phyloP scores from a whole-genome alignment of 345 rosid genomes.

The Melaleuca alternifolia region DNA sequence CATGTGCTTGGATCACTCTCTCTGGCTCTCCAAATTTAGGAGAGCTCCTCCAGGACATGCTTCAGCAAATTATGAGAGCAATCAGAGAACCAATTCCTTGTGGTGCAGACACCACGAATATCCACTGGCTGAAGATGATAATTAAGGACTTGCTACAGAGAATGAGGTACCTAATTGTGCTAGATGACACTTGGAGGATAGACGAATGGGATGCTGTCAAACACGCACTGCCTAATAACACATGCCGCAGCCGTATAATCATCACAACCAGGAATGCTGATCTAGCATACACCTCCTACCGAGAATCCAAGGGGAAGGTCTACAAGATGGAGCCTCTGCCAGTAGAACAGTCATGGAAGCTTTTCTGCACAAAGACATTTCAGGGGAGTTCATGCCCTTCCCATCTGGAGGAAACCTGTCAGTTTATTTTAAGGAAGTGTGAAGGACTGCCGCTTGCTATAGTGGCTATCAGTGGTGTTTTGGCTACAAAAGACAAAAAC shows the following conservation, averaged over 20 bases:
- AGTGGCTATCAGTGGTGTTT: conserved; percentile 34
- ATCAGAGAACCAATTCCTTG: conserved; percentile 13
- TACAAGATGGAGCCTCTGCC: conserved; percentile 17
- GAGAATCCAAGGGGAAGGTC: conserved; percentile 16
- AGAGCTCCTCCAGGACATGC: conserved; percentile 7
- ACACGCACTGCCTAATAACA: conserved; percentile 14
- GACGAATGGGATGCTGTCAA: conserved; percentile 27
- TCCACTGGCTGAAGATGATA: neutral
- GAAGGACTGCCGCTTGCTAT: conserved; percentile 38
- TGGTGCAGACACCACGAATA: conserved; percentile 10
- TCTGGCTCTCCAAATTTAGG: conserved; percentile 12
- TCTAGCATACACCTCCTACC: conserved; percentile 8
- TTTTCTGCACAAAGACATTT: conserved; percentile 27
- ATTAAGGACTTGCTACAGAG: conserved; percentile 10
- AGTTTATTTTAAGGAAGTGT: conserved; percentile 20
- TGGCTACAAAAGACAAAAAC: conserved; percentile 18
- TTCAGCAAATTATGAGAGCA: conserved; percentile 11
- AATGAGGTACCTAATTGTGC: conserved; percentile 20
- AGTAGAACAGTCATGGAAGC: conserved; percentile 15
- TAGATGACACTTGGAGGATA: conserved; percentile 25
- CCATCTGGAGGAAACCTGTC: conserved; percentile 15
- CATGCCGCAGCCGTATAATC: conserved; percentile 18
- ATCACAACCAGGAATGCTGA: conserved; percentile 24
- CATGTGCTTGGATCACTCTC: conserved; percentile 18
- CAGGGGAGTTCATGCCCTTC: conserved; percentile 19